Evolutionary conservation across 495 filamentous ascomycete genomes (phyloP), one percentile per base, ranked within the genome.

Genomic region (Bacidia rubella): DNA sequence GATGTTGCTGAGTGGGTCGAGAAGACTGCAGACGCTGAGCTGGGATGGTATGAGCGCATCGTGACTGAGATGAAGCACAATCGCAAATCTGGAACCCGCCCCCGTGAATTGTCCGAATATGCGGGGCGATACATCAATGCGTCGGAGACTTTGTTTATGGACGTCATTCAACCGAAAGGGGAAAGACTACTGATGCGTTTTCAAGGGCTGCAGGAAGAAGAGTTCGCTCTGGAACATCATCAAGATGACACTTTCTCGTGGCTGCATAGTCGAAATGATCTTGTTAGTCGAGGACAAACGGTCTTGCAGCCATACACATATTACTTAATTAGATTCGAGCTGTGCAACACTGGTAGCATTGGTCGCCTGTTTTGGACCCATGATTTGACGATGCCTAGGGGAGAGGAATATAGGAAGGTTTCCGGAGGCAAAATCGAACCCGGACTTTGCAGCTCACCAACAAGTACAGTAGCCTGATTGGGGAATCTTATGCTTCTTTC

Each of bases 1-100:
- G 53, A 59, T 39, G 56, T 45, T 20, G 23, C 38, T 50, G n/a
- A 48, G 25, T 49, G 10, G 52, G 27, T 3, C 17, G 17, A 25
- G 45, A 17, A 2, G 25, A 44, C 52, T 19, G 24, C 41, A 15
- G 27, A 42, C 22, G 25, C 21, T 24, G 26, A 21, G 39, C 44
- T 24, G 40, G 23, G 21, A 39, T 53, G 12, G 51, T 45, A 17
- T 40, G 39, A 10, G 32, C 51, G 22, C 15, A 35, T 35, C 29
- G 29, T 15, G 29, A 15, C 29, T 5, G 29, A 35, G 7, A 35
- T 35, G 15, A 5, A 15, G 29, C 5, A 35, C 15, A 15, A 35
- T 7, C 5, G 29, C 22, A 40, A 24, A 15, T 10, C 21, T 15
- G 51, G 44, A 25, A 19, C 51, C 44, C n/a, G 10, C 12, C 29